Conservation (phyloP, 2,329 filamentous ascomycete genomes). For the Hymenoscyphus infarciens region DNA sequence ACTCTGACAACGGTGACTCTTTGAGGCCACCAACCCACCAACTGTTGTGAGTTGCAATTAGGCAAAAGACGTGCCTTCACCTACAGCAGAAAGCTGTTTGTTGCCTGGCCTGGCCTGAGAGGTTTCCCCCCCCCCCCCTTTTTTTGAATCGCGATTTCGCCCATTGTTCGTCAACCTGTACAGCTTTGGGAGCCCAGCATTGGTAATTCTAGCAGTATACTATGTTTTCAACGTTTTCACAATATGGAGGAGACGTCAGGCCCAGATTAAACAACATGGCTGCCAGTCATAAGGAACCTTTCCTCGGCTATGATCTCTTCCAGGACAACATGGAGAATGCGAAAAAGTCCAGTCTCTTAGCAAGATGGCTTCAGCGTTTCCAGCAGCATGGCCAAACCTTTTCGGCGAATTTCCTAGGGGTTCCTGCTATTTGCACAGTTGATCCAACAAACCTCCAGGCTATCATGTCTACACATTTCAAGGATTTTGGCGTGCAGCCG, state of each 20-base stretch:
- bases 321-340: neutral
- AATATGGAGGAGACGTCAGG: neutral
- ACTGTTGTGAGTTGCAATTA: too few relatives aligned
- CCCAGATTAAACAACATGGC: neutral
- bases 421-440: neutral
- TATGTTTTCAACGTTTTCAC: neutral
- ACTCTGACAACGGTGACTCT: too few relatives aligned
- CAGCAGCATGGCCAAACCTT: neutral
- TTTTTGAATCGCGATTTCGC: too few relatives aligned
- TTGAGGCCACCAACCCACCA: too few relatives aligned
- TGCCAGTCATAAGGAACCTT: conserved; percentile 8
- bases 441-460: conserved; percentile 46
- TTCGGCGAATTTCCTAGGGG: neutral
- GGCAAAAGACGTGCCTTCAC: too few relatives aligned
- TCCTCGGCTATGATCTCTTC: conserved; percentile 9
- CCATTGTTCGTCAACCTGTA: neutral
- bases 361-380: neutral
- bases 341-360: neutral
- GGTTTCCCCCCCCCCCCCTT: too few relatives aligned
- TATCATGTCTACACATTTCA: conserved; percentile 47
- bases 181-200: neutral
- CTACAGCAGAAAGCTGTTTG: too few relatives aligned
- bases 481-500: conserved; percentile 47
- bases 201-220: neutral
- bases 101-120: too few relatives aligned